Conservation (phyloP, 768 basidiomycete genomes). For the Auriscalpium orientale region DNA sequence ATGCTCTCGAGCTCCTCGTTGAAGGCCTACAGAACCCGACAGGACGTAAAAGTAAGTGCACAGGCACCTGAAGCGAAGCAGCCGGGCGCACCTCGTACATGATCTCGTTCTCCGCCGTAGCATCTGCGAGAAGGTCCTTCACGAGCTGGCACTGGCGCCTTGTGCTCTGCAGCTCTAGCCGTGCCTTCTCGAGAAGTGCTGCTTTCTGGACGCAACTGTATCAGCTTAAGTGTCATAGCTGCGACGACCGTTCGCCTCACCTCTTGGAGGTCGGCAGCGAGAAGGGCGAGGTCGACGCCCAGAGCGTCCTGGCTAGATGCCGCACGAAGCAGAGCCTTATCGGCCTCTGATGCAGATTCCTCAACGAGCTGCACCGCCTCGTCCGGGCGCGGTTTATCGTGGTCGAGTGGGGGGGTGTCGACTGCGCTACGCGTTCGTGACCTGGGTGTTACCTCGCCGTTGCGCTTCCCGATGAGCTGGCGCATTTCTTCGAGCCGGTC, state of each 20-base stretch:
- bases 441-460: constrained; percentile 40
- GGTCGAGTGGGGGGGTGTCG: constrained; percentile 25
- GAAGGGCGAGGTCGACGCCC: constrained; percentile 38
- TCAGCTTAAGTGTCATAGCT: neutral
- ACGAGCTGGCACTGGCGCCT: constrained; percentile 74
- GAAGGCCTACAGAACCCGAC: constrained; percentile 53
- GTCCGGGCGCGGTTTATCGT: constrained; percentile 16
- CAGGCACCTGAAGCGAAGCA: neutral
- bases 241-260: constrained; percentile 28
- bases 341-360: constrained; percentile 47
- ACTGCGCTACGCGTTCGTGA: constrained; percentile 15
- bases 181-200: constrained; percentile 53
- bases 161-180: constrained; percentile 57
- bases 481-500: constrained; percentile 82
- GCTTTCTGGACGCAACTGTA: constrained; percentile 35
- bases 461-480: constrained; percentile 56
- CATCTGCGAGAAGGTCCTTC: constrained; percentile 68
- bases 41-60: neutral
- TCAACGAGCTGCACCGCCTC: constrained; percentile 42
- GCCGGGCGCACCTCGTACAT: constrained; percentile 71
- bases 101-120: constrained; percentile 82
- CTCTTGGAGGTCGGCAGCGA: constrained; percentile 49
- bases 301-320: constrained; percentile 49
- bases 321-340: constrained; percentile 45
- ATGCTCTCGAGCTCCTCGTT: constrained; percentile 90